Evolutionary conservation across 192 early-diverging fungal species (phyloP), one percentile per base, ranked within the genome.

Genomic region (Gigaspora rosea): DNA sequence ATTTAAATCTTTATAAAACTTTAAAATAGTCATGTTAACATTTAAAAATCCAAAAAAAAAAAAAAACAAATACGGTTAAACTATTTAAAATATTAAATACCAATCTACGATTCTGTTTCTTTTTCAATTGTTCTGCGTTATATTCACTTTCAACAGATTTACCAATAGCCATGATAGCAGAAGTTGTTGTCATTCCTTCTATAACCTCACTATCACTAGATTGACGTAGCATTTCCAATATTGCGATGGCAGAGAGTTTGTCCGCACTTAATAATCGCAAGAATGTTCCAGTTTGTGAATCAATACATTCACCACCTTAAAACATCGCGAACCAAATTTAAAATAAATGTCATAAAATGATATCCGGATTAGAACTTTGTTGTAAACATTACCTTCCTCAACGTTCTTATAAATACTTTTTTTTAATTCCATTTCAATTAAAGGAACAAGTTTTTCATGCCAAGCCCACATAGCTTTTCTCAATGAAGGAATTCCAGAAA

Each of bases 91-190:
- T 80, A 46, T 74, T 71, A 13, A 79, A 76, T 70, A 92, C 80
- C 57, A 89, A 64, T 32, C 88, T 90, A 47, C 85, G 81, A 76
- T 92, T 92, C 20, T 84, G 84, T 69, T 86, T 89, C 76, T 90
- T 88, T 54, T 90, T 90, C 84, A 95, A 88, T 51, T 93, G 87
- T 67, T 91, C 88, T 11, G 93, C 86, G 79, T 92, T 90, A 79
- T 94, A 91, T 81, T 98, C 95, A 69, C 84, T 86, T 75, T 97
- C 94, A 20, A 98, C 83, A 4, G 92, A 87, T 32, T 86, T 89
- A 48, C 93, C 95, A 49, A 98, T 87, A 46, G 79, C 79, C 59
- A 87, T 85, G 20, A 91, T 57, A 1, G 87, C 86, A 62, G 86
- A 82, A 4, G 87, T 83, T 27, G 88, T 88, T 47, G 86, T 83